A percentile compares a stretch with the other conserved stretches of the same genome.
phyloP scores from a whole-genome alignment of 164 flowering plant species.

The Buxus sempervirens region DNA sequence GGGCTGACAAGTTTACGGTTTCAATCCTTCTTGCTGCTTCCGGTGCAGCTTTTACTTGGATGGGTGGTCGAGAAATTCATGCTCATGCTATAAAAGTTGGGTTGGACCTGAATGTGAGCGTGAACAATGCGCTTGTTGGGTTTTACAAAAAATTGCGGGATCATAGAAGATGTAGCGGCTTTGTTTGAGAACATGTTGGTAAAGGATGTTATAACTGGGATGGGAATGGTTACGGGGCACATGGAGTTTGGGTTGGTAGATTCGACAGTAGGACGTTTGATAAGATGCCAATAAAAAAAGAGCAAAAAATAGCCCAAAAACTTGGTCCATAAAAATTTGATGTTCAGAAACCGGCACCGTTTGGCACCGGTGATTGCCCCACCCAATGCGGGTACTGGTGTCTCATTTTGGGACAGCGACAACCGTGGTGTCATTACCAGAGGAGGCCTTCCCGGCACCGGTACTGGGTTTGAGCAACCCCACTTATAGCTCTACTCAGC shows the following conservation, averaged over 20 bases:
- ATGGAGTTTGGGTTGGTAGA: constrained; percentile 71
- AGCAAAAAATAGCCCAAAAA: too few relatives aligned
- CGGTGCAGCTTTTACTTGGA: constrained; percentile 22
- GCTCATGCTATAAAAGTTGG: constrained; percentile 65
- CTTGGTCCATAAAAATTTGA: too few relatives aligned
- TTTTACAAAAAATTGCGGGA: constrained; percentile 67
- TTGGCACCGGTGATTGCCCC: too few relatives aligned
- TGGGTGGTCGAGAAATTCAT: constrained; percentile 58
- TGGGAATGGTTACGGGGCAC: constrained; percentile 57
- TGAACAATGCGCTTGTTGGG: constrained; percentile 71
- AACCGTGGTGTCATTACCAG: too few relatives aligned
- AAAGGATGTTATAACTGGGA: constrained; percentile 74
- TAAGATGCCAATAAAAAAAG: constrained; percentile 70
- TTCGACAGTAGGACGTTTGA: constrained; percentile 46
- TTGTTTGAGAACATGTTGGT: constrained; percentile 51
- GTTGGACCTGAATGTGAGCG: constrained; percentile 48
- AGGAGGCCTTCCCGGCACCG: too few relatives aligned
- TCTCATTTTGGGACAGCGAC: too few relatives aligned
- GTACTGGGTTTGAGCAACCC: too few relatives aligned
- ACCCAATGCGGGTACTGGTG: too few relatives aligned
- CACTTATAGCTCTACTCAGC: too few relatives aligned
- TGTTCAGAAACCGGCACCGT: too few relatives aligned
- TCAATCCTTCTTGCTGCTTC: constrained; percentile 65
- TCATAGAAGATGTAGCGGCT: constrained; percentile 34
- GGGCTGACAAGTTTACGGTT: constrained; percentile 54